Percentiles rank a stretch among this genome's conserved stretches.
Conservation (phyloP, 2,329 filamentous ascomycete species). For the Tolypocladium guangdongense region DNA sequence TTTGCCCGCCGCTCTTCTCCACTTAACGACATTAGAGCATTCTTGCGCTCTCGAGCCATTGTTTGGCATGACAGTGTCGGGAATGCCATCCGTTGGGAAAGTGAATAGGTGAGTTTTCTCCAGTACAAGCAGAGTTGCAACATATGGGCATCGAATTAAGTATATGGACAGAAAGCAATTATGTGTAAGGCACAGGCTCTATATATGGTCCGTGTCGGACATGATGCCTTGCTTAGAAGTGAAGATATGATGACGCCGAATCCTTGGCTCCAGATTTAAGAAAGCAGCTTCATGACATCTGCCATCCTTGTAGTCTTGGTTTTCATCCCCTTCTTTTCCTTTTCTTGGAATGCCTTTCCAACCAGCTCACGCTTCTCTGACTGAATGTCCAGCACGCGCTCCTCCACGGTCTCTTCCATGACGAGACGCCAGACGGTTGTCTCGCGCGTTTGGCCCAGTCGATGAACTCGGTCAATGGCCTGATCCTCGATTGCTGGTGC, state of each 20-base stretch:
- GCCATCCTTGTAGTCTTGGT: constrained; percentile 47
- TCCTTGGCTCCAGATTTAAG: constrained; percentile 7
- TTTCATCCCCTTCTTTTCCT: constrained; percentile 35
- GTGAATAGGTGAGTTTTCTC: background rate
- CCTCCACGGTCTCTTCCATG: constrained; percentile 71
- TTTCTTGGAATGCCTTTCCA: constrained; percentile 69
- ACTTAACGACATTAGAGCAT: background rate
- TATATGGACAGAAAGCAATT: background rate
- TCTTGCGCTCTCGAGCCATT: background rate
- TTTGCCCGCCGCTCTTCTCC: background rate
- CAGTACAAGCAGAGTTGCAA: background rate
- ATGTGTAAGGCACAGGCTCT: background rate
- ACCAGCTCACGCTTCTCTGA: constrained; percentile 69
- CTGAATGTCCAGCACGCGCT: constrained; percentile 70
- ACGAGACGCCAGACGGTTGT: constrained; percentile 74
- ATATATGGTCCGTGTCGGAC: background rate
- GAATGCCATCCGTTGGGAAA: background rate
- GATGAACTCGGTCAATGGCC: constrained; percentile 78
- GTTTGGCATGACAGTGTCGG: background rate
- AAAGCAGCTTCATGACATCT: constrained; percentile 39
- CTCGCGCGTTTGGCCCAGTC: constrained; percentile 69
- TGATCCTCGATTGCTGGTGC: constrained; percentile 89
- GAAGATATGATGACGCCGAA: background rate
- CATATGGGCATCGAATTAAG: background rate
- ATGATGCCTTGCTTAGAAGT: background rate